Evolutionary conservation across 2,329 filamentous ascomycete species (phyloP).

Genomic region (Lizonia empirigonia): DNA sequence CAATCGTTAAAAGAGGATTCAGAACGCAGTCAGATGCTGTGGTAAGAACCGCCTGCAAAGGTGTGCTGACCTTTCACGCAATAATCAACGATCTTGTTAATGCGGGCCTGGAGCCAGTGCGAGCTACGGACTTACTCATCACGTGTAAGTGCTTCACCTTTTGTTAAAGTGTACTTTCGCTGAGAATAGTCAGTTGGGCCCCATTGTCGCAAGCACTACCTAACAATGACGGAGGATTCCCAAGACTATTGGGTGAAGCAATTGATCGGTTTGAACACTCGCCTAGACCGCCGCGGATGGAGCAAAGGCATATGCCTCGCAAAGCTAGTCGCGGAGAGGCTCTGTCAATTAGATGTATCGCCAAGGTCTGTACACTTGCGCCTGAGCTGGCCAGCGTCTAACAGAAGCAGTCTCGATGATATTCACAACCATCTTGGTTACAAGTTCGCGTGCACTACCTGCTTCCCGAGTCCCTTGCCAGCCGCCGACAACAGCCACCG

Average conservation of each 20-base stretch:
- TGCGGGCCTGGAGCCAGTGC: not conserved
- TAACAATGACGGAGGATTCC: not conserved
- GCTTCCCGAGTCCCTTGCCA: too few relatives aligned
- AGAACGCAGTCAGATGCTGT: too few relatives aligned
- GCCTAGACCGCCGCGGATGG: not conserved
- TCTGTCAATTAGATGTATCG: not conserved
- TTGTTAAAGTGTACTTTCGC: not conserved
- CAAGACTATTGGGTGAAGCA: not conserved
- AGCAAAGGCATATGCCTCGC: not conserved
- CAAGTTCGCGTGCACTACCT: not conserved
- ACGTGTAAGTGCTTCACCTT: not conserved
- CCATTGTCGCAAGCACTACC: not conserved
- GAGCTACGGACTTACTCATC: not conserved
- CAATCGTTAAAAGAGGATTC: too few relatives aligned
- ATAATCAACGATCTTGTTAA: not conserved
- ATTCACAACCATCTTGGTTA: not conserved
- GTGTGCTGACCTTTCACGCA: not conserved
- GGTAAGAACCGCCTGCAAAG: too few relatives aligned
- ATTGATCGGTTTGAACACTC: not conserved
- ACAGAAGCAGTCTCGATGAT: not conserved
- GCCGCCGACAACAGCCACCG: too few relatives aligned
- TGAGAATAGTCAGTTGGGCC: not conserved
- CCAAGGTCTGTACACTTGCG: not conserved
- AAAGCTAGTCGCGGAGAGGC: not conserved
- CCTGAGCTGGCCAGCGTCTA: not conserved